Evolutionary conservation across 2,329 filamentous ascomycete genomes (phyloP).

Genomic region (Aspergillus intermedius): DNA sequence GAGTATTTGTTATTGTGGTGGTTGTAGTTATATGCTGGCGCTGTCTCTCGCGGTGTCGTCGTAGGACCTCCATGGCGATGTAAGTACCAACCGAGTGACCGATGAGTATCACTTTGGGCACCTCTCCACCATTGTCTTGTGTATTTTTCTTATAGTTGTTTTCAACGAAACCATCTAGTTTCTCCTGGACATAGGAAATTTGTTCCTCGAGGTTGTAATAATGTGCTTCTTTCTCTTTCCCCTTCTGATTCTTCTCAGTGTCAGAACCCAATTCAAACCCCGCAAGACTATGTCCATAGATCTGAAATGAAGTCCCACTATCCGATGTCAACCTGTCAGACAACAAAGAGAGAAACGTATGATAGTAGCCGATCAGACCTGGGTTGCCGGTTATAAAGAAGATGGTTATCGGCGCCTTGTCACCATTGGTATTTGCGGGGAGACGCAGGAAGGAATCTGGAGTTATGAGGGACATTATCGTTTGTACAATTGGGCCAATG

Average conservation of each 20-base stretch:
- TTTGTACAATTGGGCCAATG: too few relatives aligned
- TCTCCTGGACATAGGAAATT: constrained; percentile 42
- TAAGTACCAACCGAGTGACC: constrained; percentile 72
- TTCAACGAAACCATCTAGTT: constrained; percentile 35
- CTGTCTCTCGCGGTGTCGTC: constrained; percentile 44
- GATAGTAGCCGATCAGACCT: constrained; percentile 45
- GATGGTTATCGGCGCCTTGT: constrained; percentile 19
- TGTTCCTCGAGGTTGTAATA: constrained; percentile 43
- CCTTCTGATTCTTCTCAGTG: not conserved
- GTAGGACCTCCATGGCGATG: constrained; percentile 62
- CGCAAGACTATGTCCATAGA: constrained; percentile 30
- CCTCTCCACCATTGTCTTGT: not conserved
- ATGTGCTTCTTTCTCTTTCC: not conserved
- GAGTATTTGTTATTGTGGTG: too few relatives aligned
- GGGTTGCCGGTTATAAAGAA: constrained; percentile 48
- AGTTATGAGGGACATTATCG: constrained; percentile 18
- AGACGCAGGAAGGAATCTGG: constrained; percentile 25
- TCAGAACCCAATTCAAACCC: constrained; percentile 26
- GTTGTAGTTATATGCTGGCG: not conserved
- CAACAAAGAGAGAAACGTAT: constrained; percentile 37
- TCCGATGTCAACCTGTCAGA: constrained; percentile 12
- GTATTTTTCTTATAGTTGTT: not conserved
- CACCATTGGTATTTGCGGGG: constrained; percentile 11
- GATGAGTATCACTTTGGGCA: constrained; percentile 53
- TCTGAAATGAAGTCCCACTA: constrained; percentile 12